A percentile compares a stretch with the other conserved stretches of the same genome.
phyloP scores from a whole-genome alignment of 768 basidiomycete genomes.

The Pulveroboletus frians region DNA sequence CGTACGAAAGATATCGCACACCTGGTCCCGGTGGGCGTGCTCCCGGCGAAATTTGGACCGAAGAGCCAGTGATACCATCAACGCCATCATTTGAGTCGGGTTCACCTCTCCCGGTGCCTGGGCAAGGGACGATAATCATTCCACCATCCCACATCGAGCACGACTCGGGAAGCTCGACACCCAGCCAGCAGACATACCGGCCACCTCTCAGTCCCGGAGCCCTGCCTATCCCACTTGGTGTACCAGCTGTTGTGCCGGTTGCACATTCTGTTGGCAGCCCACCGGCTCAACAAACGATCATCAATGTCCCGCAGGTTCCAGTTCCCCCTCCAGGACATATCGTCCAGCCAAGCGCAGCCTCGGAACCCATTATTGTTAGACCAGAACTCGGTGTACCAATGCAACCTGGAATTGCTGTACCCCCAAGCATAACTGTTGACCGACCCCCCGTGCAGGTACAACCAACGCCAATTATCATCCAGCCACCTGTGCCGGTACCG shows the following conservation, averaged over 20 bases:
- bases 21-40: conserved; percentile 4
- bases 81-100: conserved; percentile 15
- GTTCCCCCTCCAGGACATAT: conserved; percentile 23
- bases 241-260: conserved; percentile 18
- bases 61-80: conserved; percentile 21
- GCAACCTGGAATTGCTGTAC: conserved; percentile 3
- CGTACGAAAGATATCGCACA: conserved; percentile 6
- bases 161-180: conserved; percentile 22
- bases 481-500: conserved; percentile 11
- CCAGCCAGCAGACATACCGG: conserved; percentile 21
- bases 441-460: conserved; percentile 3
- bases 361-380: background rate
- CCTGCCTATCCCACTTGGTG: conserved; percentile 7
- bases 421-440: conserved; percentile 1
- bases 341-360: background rate
- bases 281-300: conserved; percentile 10
- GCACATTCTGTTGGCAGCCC: conserved; percentile 6
- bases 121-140: conserved; percentile 11
- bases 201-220: conserved; percentile 14
- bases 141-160: conserved; percentile 4
- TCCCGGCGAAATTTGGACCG: conserved; percentile 8
- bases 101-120: conserved; percentile 20
- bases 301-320: conserved; percentile 11
- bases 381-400: background rate
- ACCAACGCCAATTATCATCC: conserved; percentile 14